Evolutionary conservation across 2,329 filamentous ascomycete species (phyloP), one percentile per base, ranked within the genome.

Genomic region (Alternaria sp.): DNA sequence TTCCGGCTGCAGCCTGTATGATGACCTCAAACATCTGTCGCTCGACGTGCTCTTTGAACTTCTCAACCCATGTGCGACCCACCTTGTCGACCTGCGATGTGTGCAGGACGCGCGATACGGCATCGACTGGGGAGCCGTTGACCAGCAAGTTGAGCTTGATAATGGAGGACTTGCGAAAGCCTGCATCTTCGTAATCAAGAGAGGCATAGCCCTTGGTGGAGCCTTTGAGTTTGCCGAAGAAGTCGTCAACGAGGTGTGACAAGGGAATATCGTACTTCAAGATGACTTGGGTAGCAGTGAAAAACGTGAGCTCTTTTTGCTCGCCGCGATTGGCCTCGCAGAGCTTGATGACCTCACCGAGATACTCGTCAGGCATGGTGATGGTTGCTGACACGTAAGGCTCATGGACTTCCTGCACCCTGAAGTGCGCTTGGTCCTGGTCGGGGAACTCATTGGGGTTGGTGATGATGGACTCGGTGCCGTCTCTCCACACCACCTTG

Each of bases 21-120:
- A 98, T 83, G 23, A 99, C 88, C 80, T 99, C 95, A 72, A 97
- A 99, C 88, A 98, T 95, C 77, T 99, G 95, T 17, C 95, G 84
- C 71, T 97, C 91, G 21, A 99, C 94, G 71, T 98, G 94, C 77
- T 97, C 89, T 74, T 97, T 98, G 83, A 99, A 98, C 78, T 96
- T 97, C 39, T 86, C 88, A 5, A 97, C 94, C 95, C 95, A 99
- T 56, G 88, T 84, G 46, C 92, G 85, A 4, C 93, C 95, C 5
- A 97, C 82, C 17, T 91, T 85, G 29, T 94, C 90, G 0, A 89
- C 87, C 77, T 97, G 93, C 11, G 89, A 92, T 36, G 83, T 80
- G 71, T 99, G 95, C 37, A 98, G 86, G 3, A 99, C 88, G 33
- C 94, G 88, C n/a, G 92, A 89, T 17, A 99, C 93, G 10, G 95